These are phyloP conservation scores for Wallemia mellicola DNA, from an alignment of 1,284 basidiomycete genomes.

Conservation along the genomic window DNA sequence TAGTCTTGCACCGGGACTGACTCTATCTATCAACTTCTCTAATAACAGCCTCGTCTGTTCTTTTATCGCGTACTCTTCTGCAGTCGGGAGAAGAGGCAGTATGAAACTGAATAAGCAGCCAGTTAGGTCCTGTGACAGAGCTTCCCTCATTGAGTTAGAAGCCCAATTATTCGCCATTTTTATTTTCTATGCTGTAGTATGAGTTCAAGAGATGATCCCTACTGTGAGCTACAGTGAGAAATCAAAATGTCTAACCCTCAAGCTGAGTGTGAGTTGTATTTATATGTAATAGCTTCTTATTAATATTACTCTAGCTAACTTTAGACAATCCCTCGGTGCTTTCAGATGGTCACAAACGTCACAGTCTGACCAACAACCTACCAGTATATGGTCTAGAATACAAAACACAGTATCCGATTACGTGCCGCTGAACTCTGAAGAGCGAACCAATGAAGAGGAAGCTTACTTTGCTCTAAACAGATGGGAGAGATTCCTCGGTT, in stretches of 20 bases:
- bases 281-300: neutral
- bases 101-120: conserved; percentile 22
- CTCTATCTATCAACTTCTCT: conserved; percentile 72
- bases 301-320: neutral
- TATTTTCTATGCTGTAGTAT: neutral
- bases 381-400: neutral
- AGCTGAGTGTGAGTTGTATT: neutral
- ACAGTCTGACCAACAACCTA: neutral
- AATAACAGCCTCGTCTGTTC: conserved; percentile 84
- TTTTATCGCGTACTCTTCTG: conserved; percentile 71
- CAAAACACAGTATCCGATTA: conserved; percentile 25
- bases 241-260: too few species aligned
- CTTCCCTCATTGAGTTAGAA: neutral
- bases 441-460: conserved; percentile 75
- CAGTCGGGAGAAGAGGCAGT: conserved; percentile 56
- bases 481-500: conserved; percentile 79
- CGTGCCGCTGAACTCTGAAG: conserved; percentile 54
- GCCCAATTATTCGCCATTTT: neutral
- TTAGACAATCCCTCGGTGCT: neutral
- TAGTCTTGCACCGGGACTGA: conserved; percentile 69
- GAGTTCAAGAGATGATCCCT: too few species aligned
- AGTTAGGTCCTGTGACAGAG: neutral
- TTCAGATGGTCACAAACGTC: neutral
- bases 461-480: conserved; percentile 75
- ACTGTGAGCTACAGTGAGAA: too few species aligned